Evolutionary conservation across 75 land plant genomes (phyloP).

Genomic region (Pinus tabuliformis): DNA sequence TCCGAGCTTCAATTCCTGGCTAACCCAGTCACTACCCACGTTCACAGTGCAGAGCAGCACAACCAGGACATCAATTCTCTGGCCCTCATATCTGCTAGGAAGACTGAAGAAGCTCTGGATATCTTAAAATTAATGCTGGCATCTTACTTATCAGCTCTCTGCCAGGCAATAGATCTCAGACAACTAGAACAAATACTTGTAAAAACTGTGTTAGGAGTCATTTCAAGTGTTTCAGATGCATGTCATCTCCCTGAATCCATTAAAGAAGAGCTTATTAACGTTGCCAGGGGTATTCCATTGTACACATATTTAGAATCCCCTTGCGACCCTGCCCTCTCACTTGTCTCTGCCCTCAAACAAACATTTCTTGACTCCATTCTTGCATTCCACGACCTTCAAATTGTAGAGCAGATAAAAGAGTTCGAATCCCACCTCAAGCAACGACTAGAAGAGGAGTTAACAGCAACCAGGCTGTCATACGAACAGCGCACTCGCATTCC

Average conservation of each 20-base stretch:
- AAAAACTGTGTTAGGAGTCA: no score
- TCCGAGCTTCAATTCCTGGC: constrained; percentile 58
- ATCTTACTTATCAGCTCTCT: constrained; percentile 46
- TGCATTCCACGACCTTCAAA: no score
- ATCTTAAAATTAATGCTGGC: constrained; percentile 53
- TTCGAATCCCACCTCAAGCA: constrained; percentile 30
- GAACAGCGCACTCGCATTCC: constrained; percentile 8
- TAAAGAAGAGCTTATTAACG: constrained; percentile 44
- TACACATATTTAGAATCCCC: constrained; percentile 52
- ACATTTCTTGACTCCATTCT: background rate
- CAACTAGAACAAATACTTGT: constrained; percentile 45
- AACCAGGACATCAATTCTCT: constrained; percentile 68
- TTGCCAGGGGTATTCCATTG: constrained; percentile 30
- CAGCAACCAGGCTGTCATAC: constrained; percentile 10
- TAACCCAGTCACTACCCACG: constrained; percentile 48
- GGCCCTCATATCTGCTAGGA: constrained; percentile 49
- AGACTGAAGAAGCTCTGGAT: constrained; percentile 57
- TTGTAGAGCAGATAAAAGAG: no score
- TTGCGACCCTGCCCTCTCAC: constrained; percentile 31
- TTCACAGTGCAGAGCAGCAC: constrained; percentile 60
- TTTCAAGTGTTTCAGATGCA: constrained; percentile 18
- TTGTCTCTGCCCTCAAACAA: constrained; percentile 28
- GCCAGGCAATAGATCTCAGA: constrained; percentile 59
- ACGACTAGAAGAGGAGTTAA: constrained; percentile 47
- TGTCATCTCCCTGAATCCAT: constrained; percentile 31